Conservation (phyloP, 1,284 basidiomycete genomes). For the Moniliophthora roreri region DNA sequence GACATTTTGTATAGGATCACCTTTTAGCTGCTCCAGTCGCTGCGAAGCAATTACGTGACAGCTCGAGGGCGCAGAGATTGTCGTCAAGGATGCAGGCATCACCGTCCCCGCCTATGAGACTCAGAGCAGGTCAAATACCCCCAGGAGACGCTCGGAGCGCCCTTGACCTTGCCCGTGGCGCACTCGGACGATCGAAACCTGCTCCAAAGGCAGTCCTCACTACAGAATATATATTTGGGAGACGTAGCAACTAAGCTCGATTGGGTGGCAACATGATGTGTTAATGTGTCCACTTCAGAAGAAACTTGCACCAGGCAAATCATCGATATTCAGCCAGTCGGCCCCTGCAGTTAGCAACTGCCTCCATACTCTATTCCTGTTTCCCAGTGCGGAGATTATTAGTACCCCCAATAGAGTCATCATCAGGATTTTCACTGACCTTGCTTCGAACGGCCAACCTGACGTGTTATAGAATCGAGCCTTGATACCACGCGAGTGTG, state of each 20-base stretch:
- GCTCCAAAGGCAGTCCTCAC: slow-evolving; percentile 28
- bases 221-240: slow-evolving; percentile 28
- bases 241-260: slow-evolving; percentile 24
- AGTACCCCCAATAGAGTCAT: too few relatives aligned
- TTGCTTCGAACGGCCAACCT: slow-evolving; percentile 14
- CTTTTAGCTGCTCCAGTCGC: slow-evolving; percentile 53
- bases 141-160: slow-evolving; percentile 51
- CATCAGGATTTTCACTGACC: too few relatives aligned
- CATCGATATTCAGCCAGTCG: slow-evolving; percentile 55
- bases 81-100: slow-evolving; percentile 32
- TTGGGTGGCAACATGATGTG: slow-evolving; percentile 4
- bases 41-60: slow-evolving; percentile 27
- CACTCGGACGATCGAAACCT: slow-evolving; percentile 38
- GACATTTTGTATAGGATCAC: slow-evolving; percentile 39
- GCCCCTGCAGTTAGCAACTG: slow-evolving; percentile 38
- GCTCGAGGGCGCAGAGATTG: slow-evolving; percentile 15
- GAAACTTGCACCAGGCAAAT: slow-evolving; percentile 42
- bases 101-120: slow-evolving; percentile 27
- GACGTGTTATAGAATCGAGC: slow-evolving; percentile 55
- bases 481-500: slow-evolving; percentile 42
- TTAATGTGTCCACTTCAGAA: slow-evolving; percentile 27
- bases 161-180: slow-evolving; percentile 45
- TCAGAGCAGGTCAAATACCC: slow-evolving; percentile 45
- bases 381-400: too few relatives aligned
- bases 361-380: slow-evolving; percentile 42